Conservation (phyloP, 108 stramenopile species). For the Nitzschia sp. region DNA sequence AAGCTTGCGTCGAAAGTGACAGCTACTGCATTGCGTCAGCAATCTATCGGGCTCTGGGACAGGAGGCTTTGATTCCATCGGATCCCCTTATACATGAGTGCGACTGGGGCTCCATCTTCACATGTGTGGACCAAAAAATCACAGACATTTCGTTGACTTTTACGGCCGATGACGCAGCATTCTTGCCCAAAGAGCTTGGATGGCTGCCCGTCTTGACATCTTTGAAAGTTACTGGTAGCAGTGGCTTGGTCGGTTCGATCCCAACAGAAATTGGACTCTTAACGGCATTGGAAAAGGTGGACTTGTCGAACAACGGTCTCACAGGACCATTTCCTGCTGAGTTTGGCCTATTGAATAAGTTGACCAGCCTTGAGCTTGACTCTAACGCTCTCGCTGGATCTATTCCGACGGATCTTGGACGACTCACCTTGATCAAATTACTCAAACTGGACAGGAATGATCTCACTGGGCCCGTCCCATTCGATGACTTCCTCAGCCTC, state of each 20-base stretch:
- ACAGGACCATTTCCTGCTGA: constrained; percentile 24
- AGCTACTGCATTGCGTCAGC: no score
- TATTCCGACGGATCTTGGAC: constrained; percentile 15
- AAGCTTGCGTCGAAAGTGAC: no score
- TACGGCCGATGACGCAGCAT: no score
- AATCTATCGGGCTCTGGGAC: no score
- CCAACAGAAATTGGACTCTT: constrained; percentile 28
- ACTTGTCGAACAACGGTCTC: constrained; percentile 11
- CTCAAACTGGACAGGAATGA: background rate
- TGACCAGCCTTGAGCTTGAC: constrained; percentile 14
- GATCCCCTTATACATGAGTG: no score
- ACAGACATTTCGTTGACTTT: no score
- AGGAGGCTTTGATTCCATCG: no score
- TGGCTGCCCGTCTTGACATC: constrained; percentile 41
- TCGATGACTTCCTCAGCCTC: constrained; percentile 18
- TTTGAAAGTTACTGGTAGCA: constrained; percentile 47
- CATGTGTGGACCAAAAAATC: no score
- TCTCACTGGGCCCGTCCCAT: background rate
- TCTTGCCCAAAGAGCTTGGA: constrained; percentile 63
- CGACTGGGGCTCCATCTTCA: no score
- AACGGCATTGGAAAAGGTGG: constrained; percentile 2
- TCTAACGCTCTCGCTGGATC: constrained; percentile 22
- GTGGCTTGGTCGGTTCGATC: constrained; percentile 28
- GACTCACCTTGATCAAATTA: background rate
- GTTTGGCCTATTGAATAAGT: constrained; percentile 17